phyloP scores from a whole-genome alignment of 148 eudicot species.

The Pouteria glomerata region DNA sequence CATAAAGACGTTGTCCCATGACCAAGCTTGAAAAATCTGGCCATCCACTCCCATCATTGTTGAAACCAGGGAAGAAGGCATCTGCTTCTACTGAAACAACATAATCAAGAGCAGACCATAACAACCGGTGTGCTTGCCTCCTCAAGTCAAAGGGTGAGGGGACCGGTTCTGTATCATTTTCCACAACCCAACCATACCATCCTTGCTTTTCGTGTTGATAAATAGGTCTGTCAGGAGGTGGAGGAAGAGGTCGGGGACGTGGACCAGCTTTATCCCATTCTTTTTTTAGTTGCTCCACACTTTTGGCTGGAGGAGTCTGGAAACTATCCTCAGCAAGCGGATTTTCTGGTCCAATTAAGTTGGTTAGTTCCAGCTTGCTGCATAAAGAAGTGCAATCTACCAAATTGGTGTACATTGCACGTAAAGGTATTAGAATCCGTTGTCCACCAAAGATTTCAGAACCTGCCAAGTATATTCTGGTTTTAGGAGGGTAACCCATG shows the following conservation, averaged over 20 bases:
- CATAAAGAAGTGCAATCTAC: slow-evolving; percentile 89
- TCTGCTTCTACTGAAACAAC: slow-evolving; percentile 90
- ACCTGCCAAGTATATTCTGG: slow-evolving; percentile 86
- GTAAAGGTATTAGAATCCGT: slow-evolving; percentile 77
- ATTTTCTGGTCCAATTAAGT: slow-evolving; percentile 65
- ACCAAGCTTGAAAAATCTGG: slow-evolving; percentile 93
- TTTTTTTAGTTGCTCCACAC: slow-evolving; percentile 44
- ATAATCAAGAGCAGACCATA: slow-evolving; percentile 96
- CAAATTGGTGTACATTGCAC: slow-evolving; percentile 79
- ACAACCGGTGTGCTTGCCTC: slow-evolving; percentile 67
- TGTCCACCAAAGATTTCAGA: slow-evolving; percentile 96
- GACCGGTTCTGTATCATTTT: slow-evolving; percentile 77
- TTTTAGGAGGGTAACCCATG: slow-evolving; percentile 85
- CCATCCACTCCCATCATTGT: slow-evolving; percentile 82
- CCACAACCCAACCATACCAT: slow-evolving; percentile 95
- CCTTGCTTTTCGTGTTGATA: slow-evolving; percentile 94
- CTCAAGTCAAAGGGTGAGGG: slow-evolving; percentile 53
- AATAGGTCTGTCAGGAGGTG: slow-evolving; percentile 87
- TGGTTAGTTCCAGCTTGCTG: slow-evolving; percentile 62
- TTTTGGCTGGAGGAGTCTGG: slow-evolving; percentile 50
- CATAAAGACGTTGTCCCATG: slow-evolving; percentile 90
- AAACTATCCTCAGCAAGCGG: slow-evolving; percentile 39
- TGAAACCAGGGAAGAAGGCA: slow-evolving; percentile 87
- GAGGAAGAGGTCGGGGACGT: slow-evolving; percentile 96
- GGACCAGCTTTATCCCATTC: slow-evolving; percentile 97